Evolutionary conservation across 2,329 filamentous ascomycete species (phyloP).

Genomic region (Calonectria pseudoturangicola): DNA sequence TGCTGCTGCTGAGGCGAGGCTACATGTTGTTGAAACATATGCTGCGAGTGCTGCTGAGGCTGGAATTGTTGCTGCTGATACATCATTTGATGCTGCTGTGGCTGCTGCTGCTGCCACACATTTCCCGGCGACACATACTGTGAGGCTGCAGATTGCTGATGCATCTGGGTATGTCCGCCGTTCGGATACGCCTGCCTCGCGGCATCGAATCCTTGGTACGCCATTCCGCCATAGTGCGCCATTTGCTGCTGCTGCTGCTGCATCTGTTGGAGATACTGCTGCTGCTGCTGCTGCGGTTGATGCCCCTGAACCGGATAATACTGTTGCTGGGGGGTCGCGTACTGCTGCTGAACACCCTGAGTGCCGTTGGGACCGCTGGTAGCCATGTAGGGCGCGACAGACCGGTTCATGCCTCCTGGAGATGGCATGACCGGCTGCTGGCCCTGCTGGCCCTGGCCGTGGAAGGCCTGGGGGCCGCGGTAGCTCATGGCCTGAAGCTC

Average conservation of each 20-base stretch:
- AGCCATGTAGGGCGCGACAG: constrained; percentile 45
- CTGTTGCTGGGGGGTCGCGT: constrained; percentile 55
- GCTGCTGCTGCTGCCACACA: constrained; percentile 57
- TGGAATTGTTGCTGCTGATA: constrained; percentile 55
- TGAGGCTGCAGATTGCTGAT: constrained; percentile 50
- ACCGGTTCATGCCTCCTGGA: constrained; percentile 47
- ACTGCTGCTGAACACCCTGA: constrained; percentile 52
- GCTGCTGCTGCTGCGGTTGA: constrained; percentile 50
- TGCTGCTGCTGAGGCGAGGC: constrained; percentile 52
- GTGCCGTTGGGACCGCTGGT: constrained; percentile 32
- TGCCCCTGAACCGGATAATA: constrained; percentile 52
- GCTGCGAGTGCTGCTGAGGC: constrained; percentile 59
- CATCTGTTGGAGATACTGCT: constrained; percentile 52
- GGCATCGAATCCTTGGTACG: constrained; percentile 52
- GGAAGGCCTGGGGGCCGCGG: constrained; percentile 56
- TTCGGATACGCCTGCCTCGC: constrained; percentile 45
- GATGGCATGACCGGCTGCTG: constrained; percentile 48
- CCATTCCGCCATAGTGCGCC: constrained; percentile 51
- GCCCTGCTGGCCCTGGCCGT: constrained; percentile 55
- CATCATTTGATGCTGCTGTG: constrained; percentile 50
- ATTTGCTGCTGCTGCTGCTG: constrained; percentile 52
- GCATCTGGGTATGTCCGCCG: constrained; percentile 48
- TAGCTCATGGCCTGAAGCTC: constrained; percentile 60
- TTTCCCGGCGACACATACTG: constrained; percentile 53
- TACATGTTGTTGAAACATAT: constrained; percentile 58